Percentiles rank a stretch among this genome's conserved stretches.
Conservation (phyloP, 306 rosid species). For the Elaeagnus macrophylla region DNA sequence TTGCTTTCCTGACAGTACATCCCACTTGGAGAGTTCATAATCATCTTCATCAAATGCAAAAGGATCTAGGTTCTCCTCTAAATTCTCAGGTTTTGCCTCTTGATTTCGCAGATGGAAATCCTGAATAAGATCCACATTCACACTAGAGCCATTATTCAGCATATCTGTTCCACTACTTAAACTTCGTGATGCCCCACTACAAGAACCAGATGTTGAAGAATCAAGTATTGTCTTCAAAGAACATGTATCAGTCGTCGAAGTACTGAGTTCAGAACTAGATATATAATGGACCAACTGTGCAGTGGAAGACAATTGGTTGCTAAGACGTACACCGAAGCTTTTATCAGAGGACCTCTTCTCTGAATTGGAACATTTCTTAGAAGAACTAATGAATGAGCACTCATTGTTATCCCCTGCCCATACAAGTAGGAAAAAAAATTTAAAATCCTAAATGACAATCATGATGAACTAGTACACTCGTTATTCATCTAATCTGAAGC, state of each 20-base stretch:
- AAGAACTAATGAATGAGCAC: slow-evolving; percentile 28
- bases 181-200: slow-evolving; percentile 51
- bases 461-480: neutral
- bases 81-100: slow-evolving; percentile 25
- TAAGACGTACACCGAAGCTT: slow-evolving; percentile 35
- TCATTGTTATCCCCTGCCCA: slow-evolving; percentile 31
- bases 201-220: slow-evolving; percentile 56
- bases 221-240: slow-evolving; percentile 48
- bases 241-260: slow-evolving; percentile 44
- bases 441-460: slow-evolving; percentile 1
- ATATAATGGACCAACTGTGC: slow-evolving; percentile 31
- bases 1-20: slow-evolving; percentile 61
- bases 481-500: too few species aligned
- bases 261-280: slow-evolving; percentile 55
- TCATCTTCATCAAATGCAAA: slow-evolving; percentile 97
- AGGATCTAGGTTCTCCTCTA: slow-evolving; percentile 69
- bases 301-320: slow-evolving; percentile 24
- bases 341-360: slow-evolving; percentile 36
- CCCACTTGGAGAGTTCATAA: slow-evolving; percentile 81
- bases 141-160: slow-evolving; percentile 32
- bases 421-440: slow-evolving; percentile 18
- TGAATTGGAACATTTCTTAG: slow-evolving; percentile 21
- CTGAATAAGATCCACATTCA: slow-evolving; percentile 28
- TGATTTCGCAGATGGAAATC: slow-evolving; percentile 13
- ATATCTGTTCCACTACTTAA: slow-evolving; percentile 25